A percentile compares a stretch with the other conserved stretches of the same genome.
These are phyloP conservation scores for Colletotrichum sp. DNA, from an alignment of 2,329 filamentous ascomycete species.

Conservation along the genomic window DNA sequence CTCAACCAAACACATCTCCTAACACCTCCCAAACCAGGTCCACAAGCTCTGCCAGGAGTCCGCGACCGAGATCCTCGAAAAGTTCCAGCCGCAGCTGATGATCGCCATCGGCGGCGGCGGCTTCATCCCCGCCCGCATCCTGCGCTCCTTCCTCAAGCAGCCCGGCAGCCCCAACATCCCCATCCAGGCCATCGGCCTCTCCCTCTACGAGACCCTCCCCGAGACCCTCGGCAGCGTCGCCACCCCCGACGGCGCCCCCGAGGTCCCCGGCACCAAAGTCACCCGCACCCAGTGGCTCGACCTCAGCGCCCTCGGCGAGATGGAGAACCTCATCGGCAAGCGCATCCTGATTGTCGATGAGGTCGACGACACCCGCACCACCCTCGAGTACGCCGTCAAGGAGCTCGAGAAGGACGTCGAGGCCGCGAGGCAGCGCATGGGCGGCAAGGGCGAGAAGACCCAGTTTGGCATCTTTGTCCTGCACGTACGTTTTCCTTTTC, in stretches of 20 bases:
- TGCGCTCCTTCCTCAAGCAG: constrained; percentile 95
- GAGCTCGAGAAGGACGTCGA: constrained; percentile 96
- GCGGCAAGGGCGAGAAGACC: constrained; percentile 70
- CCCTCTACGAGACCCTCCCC: constrained; percentile 87
- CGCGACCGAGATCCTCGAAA: constrained; percentile 79
- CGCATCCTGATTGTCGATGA: constrained; percentile 92
- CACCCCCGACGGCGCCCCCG: constrained; percentile 56
- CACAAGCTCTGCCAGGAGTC: constrained; percentile 96
- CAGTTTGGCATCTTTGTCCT: constrained; percentile 95
- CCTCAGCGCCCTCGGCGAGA: constrained; percentile 78
- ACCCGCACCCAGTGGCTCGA: constrained; percentile 99
- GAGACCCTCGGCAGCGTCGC: constrained; percentile 55
- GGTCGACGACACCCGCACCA: constrained; percentile 94
- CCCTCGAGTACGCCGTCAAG: constrained; percentile 89
- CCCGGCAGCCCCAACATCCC: constrained; percentile 90
- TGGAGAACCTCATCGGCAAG: constrained; percentile 89
- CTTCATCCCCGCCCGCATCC: constrained; percentile 95
- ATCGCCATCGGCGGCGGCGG: constrained; percentile 98
- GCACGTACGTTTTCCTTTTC: constrained; percentile 65
- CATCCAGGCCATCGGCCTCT: constrained; percentile 98
- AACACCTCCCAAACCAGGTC: constrained; percentile 66
- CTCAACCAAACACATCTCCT: background rate
- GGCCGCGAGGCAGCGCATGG: constrained; percentile 74
- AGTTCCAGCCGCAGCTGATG: constrained; percentile 93
- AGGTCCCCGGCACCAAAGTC: constrained; percentile 89